Evolutionary conservation across 2,329 filamentous ascomycete species (phyloP).

Genomic region (Colletotrichum godetiae): DNA sequence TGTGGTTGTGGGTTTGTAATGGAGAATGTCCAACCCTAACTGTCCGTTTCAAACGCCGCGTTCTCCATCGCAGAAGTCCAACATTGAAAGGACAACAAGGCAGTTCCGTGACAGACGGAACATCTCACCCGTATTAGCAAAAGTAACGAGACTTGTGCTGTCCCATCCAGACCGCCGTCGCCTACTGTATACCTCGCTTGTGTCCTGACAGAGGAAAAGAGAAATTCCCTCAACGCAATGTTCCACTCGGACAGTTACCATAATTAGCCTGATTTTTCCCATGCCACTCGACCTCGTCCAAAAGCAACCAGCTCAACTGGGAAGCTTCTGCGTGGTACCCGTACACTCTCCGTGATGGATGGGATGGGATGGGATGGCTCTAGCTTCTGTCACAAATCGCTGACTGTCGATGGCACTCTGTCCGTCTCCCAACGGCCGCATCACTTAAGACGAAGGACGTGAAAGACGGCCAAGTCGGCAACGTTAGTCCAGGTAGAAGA

Average conservation of each 20-base stretch:
- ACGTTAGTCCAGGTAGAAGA: conserved; percentile 2
- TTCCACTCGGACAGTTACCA: conserved; percentile 30
- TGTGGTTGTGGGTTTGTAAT: conserved; percentile 5
- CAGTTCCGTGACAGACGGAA: neutral
- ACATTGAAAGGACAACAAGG: too few species aligned
- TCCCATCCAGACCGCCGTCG: conserved; percentile 24
- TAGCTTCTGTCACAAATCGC: conserved; percentile 29
- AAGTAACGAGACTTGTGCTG: neutral
- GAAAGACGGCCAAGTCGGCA: neutral
- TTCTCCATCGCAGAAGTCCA: too few species aligned
- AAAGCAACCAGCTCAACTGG: conserved; percentile 9
- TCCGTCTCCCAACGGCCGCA: conserved; percentile 10
- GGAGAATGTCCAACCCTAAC: conserved; percentile 23
- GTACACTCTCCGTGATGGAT: neutral
- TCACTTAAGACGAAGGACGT: neutral
- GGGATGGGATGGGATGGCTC: too few species aligned
- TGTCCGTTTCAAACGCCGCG: conserved; percentile 17
- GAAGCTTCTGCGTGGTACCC: too few species aligned
- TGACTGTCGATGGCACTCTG: conserved; percentile 8
- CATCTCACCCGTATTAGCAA: neutral
- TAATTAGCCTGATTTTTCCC: conserved; percentile 29
- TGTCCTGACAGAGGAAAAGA: conserved; percentile 3
- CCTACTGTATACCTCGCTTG: conserved; percentile 1
- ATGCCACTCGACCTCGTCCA: conserved; percentile 6
- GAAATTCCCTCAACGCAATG: conserved; percentile 35